Conservation (phyloP, 2,329 filamentous ascomycete genomes). For the Diaporthe citrichinensis region DNA sequence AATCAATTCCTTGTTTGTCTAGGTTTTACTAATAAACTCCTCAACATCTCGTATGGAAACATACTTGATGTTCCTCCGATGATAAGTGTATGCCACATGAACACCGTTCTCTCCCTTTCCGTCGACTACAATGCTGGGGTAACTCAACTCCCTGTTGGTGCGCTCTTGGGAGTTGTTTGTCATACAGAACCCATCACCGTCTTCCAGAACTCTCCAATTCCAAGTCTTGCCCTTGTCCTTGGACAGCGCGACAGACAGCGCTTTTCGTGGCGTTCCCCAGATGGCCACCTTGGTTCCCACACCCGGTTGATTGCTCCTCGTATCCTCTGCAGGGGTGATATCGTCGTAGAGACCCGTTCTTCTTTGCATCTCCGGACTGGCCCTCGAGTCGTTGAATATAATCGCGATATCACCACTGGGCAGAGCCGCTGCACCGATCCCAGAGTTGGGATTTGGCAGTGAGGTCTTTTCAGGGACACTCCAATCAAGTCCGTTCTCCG, state of each 20-base stretch:
- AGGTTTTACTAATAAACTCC: constrained; percentile 35
- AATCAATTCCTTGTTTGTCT: neutral
- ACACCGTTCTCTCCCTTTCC: constrained; percentile 40
- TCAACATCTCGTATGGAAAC: constrained; percentile 49
- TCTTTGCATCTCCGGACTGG: constrained; percentile 49
- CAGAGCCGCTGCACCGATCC: constrained; percentile 56
- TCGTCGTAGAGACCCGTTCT: constrained; percentile 60
- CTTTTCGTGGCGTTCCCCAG: constrained; percentile 58
- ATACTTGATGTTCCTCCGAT: constrained; percentile 59
- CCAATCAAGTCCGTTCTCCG: constrained; percentile 56
- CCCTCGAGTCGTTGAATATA: constrained; percentile 58
- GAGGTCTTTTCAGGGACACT: constrained; percentile 50
- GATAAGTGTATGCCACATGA: constrained; percentile 59
- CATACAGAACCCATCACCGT: constrained; percentile 61
- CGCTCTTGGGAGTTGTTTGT: constrained; percentile 59
- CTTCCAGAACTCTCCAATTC: constrained; percentile 56
- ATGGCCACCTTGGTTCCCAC: constrained; percentile 55
- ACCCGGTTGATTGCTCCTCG: constrained; percentile 54
- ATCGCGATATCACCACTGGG: constrained; percentile 53
- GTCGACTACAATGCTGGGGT: constrained; percentile 56
- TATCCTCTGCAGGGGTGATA: constrained; percentile 57
- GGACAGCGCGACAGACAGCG: constrained; percentile 53
- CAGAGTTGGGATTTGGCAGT: constrained; percentile 61
- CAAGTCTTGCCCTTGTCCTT: constrained; percentile 55
- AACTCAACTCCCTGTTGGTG: constrained; percentile 59